These are phyloP conservation scores for Boletus patriciae DNA, from an alignment of 768 basidiomycete species.

Conservation along the genomic window DNA sequence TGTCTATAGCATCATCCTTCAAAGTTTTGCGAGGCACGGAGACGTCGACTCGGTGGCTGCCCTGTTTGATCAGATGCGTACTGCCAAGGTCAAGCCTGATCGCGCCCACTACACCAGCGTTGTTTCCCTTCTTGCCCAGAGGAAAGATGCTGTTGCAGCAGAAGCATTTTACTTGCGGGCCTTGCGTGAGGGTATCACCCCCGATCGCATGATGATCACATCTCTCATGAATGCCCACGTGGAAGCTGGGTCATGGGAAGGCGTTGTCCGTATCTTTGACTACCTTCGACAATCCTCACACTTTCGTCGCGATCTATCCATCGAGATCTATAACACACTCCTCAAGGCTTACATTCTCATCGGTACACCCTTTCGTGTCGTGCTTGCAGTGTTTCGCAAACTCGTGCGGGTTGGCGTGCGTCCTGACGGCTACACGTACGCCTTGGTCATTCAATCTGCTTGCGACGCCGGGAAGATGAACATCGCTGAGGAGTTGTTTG, in stretches of 20 bases:
- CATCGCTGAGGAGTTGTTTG: constrained; percentile 63
- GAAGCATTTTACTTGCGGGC: constrained; percentile 68
- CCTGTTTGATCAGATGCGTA: constrained; percentile 63
- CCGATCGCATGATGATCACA: constrained; percentile 64
- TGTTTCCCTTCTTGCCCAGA: constrained; percentile 62
- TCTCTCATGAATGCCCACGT: constrained; percentile 83
- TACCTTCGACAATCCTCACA: constrained; percentile 44
- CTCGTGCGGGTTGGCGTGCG: constrained; percentile 49
- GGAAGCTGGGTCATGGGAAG: constrained; percentile 75
- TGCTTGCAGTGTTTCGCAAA: constrained; percentile 60
- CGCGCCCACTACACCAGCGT: constrained; percentile 62
- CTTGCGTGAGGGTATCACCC: constrained; percentile 56
- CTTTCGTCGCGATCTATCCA: constrained; percentile 44
- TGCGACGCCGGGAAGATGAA: constrained; percentile 69
- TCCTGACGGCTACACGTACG: constrained; percentile 66
- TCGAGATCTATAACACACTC: constrained; percentile 73
- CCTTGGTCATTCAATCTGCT: constrained; percentile 76
- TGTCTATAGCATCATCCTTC: constrained; percentile 61
- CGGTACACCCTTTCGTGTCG: constrained; percentile 70
- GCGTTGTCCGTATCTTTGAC: constrained; percentile 70
- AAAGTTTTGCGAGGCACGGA: constrained; percentile 52
- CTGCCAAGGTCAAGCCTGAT: constrained; percentile 46
- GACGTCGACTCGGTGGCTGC: constrained; percentile 52
- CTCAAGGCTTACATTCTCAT: constrained; percentile 82
- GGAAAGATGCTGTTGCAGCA: constrained; percentile 62